Evolutionary conservation across 352 stramenopile species (phyloP), one percentile per base, ranked within the genome.

Genomic region (Phytopythium chamaehyphon): DNA sequence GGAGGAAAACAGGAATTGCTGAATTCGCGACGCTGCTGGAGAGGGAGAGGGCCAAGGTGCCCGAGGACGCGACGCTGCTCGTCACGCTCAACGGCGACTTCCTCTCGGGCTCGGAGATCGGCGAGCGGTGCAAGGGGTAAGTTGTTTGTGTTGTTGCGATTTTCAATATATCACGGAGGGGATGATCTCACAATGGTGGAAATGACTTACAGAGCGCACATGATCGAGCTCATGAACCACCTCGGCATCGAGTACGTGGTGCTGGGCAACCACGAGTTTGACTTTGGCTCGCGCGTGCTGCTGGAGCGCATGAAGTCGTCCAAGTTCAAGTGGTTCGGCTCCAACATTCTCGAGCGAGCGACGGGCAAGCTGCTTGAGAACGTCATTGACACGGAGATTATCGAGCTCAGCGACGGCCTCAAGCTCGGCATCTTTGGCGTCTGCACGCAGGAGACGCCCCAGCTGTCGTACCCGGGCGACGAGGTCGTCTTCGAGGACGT

Each of bases 71-170:
- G 21, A 72, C 64, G 49, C 61, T 76, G 35, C 55, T 83, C 26
- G 62, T 79, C 10, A 83, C 72, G 38, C 62, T 83, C 43, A 83
- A 83, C 36, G 72, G 72, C 36, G 72, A 83, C 52, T 83, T 83
- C 35, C 42, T 83, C 3, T 83, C 68, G 14, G 68, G 66, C 15
- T 79, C 68, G 0, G 59, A 79, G 55, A 51, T 76, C 36, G 66
- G 59, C n/a, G 60, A 73, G 54, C 60, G 64, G 43, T 60, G 67
- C 61, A 66, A 75, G 53, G 71, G 71, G 68, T 79, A 54, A 38
- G 59, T 61, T 14, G 6, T 3, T 3, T 15, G 10, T 3, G 4
- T 40, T 16, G n/a, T 16, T 5, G 18, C 36, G 6, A 14, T 40
- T 14, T 40, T 15, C 36, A 19, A 40, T 3, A 40, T 40, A n/a